Percentiles rank a stretch among this genome's conserved stretches.
phyloP scores from a whole-genome alignment of 2,329 filamentous ascomycete genomes.

The Botrytis hyacinthi region DNA sequence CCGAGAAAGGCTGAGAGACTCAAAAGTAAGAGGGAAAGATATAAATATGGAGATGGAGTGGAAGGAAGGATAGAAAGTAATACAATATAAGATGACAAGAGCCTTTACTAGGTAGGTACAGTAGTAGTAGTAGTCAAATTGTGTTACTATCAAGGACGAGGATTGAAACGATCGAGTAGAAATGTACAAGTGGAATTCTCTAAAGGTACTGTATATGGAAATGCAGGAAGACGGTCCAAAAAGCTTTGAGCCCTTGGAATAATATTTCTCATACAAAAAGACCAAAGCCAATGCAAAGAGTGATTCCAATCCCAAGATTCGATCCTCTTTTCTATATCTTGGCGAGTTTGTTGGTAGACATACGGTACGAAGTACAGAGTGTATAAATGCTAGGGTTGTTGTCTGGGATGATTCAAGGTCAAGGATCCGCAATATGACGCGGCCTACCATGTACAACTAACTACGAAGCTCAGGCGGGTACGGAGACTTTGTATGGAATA shows the following conservation, averaged over 20 bases:
- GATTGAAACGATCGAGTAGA: not conserved
- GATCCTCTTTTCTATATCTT: constrained; percentile 19
- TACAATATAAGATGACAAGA: not conserved
- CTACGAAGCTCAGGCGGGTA: constrained; percentile 9
- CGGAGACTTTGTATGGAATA: not conserved
- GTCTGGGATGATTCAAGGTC: not conserved
- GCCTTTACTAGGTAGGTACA: not conserved
- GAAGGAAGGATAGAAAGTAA: not conserved
- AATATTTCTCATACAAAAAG: not conserved
- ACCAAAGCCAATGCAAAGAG: not conserved
- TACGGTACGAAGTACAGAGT: not conserved
- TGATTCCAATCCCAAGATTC: not conserved
- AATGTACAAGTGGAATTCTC: not conserved
- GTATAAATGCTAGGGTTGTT: not conserved
- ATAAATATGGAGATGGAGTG: not conserved
- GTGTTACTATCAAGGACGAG: not conserved
- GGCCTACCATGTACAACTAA: constrained; percentile 19
- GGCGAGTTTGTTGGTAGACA: constrained; percentile 12
- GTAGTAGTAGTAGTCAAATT: not conserved
- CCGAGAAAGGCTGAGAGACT: not conserved
- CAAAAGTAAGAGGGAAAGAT: not conserved
- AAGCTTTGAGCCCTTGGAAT: not conserved
- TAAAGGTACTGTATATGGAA: not conserved
- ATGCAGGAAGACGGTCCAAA: not conserved
- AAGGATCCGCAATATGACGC: constrained; percentile 23